Conservation (phyloP, 2,329 filamentous ascomycete genomes). For the Fusarium incarnatum region DNA sequence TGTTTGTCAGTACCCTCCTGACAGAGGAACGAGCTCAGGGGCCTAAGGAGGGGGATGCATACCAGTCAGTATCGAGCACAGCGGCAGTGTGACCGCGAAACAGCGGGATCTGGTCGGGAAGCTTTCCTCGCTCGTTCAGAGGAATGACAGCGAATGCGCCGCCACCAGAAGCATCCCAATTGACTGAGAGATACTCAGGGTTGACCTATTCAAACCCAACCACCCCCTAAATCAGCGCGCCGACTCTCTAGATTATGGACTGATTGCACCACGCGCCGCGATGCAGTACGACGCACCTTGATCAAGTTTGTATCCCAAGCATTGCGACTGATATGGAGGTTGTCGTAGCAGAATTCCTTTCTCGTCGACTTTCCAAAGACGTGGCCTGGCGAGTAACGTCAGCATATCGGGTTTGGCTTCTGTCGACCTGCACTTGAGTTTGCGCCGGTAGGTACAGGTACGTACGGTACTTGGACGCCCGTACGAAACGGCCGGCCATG, state of each 20-base stretch:
- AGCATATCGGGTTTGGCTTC: slow-evolving; percentile 35
- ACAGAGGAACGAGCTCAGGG: slow-evolving; percentile 15
- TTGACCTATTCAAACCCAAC: slow-evolving; percentile 74
- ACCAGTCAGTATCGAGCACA: slow-evolving; percentile 98
- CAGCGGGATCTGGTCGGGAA: slow-evolving; percentile 92
- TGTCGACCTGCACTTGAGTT: slow-evolving; percentile 39
- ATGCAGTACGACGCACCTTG: slow-evolving; percentile 89
- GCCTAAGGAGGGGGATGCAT: slow-evolving; percentile 48
- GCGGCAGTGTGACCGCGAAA: slow-evolving; percentile 96
- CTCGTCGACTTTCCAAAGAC: slow-evolving; percentile 95
- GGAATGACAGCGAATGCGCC: slow-evolving; percentile 98
- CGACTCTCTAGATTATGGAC: slow-evolving; percentile 26
- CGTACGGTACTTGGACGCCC: slow-evolving; percentile 76
- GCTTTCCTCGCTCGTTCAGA: slow-evolving; percentile 85
- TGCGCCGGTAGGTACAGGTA: slow-evolving; percentile 62
- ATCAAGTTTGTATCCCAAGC: slow-evolving; percentile 99
- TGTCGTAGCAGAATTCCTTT: slow-evolving; percentile 99
- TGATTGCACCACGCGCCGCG: slow-evolving; percentile 28
- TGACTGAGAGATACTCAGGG: slow-evolving; percentile 94
- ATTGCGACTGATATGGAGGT: slow-evolving; percentile 96
- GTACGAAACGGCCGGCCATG: slow-evolving; percentile 75
- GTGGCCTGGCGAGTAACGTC: slow-evolving; percentile 74
- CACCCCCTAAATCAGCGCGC: slow-evolving; percentile 45
- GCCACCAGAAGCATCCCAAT: slow-evolving; percentile 97
- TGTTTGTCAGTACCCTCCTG: slow-evolving; percentile 24